Evolutionary conservation across 805 yeast species (phyloP).

Genomic region (Kluyveromyces dobzhanskii): DNA sequence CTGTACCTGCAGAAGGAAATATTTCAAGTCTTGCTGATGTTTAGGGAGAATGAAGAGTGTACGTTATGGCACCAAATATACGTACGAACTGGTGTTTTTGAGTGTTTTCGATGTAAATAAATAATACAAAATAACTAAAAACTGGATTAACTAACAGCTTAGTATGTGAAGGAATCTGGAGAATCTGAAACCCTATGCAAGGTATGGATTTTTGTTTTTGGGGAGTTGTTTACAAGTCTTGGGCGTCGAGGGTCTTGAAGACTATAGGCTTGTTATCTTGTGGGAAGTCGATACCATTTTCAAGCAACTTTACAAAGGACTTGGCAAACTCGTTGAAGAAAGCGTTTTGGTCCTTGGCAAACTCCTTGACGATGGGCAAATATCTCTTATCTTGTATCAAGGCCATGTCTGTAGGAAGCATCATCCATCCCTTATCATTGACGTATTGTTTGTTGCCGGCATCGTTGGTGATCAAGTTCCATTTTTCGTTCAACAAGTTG

Average conservation of each 20-base stretch:
- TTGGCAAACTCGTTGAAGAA: constrained; percentile 58
- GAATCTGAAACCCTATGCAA: too few species aligned
- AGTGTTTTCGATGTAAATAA: too few species aligned
- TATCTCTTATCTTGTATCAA: constrained; percentile 54
- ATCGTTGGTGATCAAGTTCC: constrained; percentile 50
- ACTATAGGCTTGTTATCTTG: constrained; percentile 34
- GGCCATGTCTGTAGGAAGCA: constrained; percentile 78
- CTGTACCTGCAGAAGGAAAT: too few species aligned
- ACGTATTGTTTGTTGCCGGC: constrained; percentile 54
- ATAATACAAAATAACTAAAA: too few species aligned
- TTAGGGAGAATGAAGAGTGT: too few species aligned
- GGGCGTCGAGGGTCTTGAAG: constrained; percentile 67
- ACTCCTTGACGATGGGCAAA: constrained; percentile 51
- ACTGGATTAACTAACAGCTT: too few species aligned
- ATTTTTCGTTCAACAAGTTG: constrained; percentile 43
- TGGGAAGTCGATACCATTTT: constrained; percentile 67
- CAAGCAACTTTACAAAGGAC: constrained; percentile 64
- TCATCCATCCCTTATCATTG: constrained; percentile 65
- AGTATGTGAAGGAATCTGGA: too few species aligned
- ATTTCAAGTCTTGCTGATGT: too few species aligned
- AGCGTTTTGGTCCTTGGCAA: constrained; percentile 54
- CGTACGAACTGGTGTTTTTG: too few species aligned
- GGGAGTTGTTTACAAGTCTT: constrained; percentile 28
- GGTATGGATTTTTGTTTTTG: too few species aligned
- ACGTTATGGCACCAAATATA: too few species aligned